phyloP scores from a whole-genome alignment of 805 yeast genomes.

The Yarrowia sp. region DNA sequence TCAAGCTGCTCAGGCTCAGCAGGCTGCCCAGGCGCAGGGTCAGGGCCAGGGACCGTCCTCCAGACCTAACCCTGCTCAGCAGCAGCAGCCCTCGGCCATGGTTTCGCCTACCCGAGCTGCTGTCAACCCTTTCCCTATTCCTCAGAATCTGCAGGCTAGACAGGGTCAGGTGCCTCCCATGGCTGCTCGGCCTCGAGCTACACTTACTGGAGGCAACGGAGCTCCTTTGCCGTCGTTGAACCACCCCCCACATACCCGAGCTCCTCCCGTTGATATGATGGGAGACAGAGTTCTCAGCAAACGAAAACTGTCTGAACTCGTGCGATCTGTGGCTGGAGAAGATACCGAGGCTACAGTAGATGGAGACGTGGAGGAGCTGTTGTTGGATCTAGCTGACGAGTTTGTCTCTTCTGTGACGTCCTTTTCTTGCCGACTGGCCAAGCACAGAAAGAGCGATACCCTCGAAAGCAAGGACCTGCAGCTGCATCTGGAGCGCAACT shows the following conservation, averaged over 20 bases:
- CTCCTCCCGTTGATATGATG: conserved; percentile 80
- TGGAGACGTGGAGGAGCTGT: conserved; percentile 88
- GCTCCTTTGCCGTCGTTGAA: conserved; percentile 66
- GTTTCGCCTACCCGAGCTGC: conserved; percentile 35
- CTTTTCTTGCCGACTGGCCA: conserved; percentile 92
- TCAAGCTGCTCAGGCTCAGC: not conserved
- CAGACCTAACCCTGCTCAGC: conserved; percentile 37
- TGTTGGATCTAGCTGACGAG: conserved; percentile 92
- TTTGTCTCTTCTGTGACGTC: conserved; percentile 86
- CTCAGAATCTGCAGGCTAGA: conserved; percentile 63
- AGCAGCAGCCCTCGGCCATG: conserved; percentile 43
- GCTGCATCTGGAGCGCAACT: conserved; percentile 83
- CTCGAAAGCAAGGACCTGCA: conserved; percentile 89
- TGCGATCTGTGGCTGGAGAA: conserved; percentile 65
- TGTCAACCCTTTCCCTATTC: conserved; percentile 46
- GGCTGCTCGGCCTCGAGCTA: conserved; percentile 70
- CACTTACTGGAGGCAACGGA: conserved; percentile 81
- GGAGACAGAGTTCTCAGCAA: conserved; percentile 72
- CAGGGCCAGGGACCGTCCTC: conserved; percentile 22
- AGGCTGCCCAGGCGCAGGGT: conserved; percentile 7
- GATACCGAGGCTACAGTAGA: conserved; percentile 88
- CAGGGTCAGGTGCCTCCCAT: conserved; percentile 57
- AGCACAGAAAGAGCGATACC: conserved; percentile 84
- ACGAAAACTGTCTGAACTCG: conserved; percentile 83
- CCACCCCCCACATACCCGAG: conserved; percentile 68